phyloP scores from a whole-genome alignment of 2,329 filamentous ascomycete genomes.

The Ceratocystis cubensis region DNA sequence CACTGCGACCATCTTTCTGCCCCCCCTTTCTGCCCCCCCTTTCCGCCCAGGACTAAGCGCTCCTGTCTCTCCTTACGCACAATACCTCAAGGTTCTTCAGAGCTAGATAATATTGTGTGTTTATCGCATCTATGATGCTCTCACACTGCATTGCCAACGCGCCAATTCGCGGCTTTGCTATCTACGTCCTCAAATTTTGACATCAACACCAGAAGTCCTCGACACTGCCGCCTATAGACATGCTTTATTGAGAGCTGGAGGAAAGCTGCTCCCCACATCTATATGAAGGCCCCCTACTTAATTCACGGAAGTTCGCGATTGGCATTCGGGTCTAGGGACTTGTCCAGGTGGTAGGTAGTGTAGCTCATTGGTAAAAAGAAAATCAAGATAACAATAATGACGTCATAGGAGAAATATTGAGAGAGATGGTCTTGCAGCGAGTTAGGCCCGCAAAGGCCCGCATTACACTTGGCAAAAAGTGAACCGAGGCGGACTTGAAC shows the following conservation, averaged over 20 bases:
- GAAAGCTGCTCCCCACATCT: slow-evolving; percentile 26
- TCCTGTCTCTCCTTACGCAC: too few relatives aligned
- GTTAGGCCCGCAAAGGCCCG: too few relatives aligned
- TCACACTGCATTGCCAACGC: slow-evolving; percentile 32
- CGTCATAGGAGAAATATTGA: too few relatives aligned
- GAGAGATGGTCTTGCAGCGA: too few relatives aligned
- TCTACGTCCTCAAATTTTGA: slow-evolving; percentile 30
- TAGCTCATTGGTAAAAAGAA: slow-evolving; percentile 27
- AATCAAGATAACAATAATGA: not conserved
- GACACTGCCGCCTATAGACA: not conserved
- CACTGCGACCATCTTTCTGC: not conserved
- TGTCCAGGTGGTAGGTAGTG: slow-evolving; percentile 36
- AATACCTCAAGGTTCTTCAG: slow-evolving; percentile 26
- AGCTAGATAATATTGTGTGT: slow-evolving; percentile 29
- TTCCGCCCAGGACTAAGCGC: not conserved
- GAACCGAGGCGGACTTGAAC: slow-evolving; percentile 8
- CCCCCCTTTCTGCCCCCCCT: too few relatives aligned
- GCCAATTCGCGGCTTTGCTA: slow-evolving; percentile 28
- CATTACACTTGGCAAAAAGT: not conserved
- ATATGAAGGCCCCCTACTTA: slow-evolving; percentile 27
- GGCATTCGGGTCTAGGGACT: slow-evolving; percentile 32
- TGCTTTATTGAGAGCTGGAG: slow-evolving; percentile 33
- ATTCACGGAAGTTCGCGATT: slow-evolving; percentile 37
- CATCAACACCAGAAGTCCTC: not conserved
- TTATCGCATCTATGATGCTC: slow-evolving; percentile 33